phyloP scores from a whole-genome alignment of 345 rosid species.

The Acer yangbiense region DNA sequence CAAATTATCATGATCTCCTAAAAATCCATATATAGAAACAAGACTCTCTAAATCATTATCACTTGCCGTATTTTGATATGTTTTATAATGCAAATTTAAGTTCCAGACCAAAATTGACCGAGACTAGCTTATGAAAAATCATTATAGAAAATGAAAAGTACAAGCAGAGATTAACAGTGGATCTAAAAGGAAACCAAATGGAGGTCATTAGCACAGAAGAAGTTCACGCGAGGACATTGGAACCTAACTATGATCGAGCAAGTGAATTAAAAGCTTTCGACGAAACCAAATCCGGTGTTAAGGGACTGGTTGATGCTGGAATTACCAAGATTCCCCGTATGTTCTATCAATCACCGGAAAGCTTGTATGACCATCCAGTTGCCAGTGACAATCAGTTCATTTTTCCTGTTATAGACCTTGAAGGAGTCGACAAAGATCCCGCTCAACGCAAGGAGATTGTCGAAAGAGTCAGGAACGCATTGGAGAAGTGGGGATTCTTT shows the following conservation, averaged over 20 bases:
- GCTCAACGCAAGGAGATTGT: not conserved
- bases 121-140: too few species aligned
- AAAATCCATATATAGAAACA: too few species aligned
- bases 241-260: conserved; percentile 12
- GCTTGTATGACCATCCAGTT: not conserved
- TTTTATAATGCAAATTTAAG: too few species aligned
- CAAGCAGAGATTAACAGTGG: too few species aligned
- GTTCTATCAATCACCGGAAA: conserved; percentile 11
- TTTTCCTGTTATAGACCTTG: conserved; percentile 47
- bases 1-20: too few species aligned
- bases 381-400: conserved; percentile 4
- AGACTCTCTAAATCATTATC: too few species aligned
- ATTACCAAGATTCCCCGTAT: not conserved
- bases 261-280: conserved; percentile 17
- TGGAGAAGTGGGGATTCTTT: conserved; percentile 31
- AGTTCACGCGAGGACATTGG: not conserved
- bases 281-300: conserved; percentile 14
- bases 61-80: too few species aligned
- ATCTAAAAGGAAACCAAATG: not conserved
- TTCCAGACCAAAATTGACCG: too few species aligned
- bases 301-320: conserved; percentile 16
- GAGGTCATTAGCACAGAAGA: not conserved
- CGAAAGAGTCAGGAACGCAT: conserved; percentile 10
- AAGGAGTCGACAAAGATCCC: conserved; percentile 3
- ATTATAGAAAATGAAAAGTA: too few species aligned